Evolutionary conservation across 306 rosid genomes (phyloP), one percentile per base, ranked within the genome.

Genomic region (Cicer bijugum): DNA sequence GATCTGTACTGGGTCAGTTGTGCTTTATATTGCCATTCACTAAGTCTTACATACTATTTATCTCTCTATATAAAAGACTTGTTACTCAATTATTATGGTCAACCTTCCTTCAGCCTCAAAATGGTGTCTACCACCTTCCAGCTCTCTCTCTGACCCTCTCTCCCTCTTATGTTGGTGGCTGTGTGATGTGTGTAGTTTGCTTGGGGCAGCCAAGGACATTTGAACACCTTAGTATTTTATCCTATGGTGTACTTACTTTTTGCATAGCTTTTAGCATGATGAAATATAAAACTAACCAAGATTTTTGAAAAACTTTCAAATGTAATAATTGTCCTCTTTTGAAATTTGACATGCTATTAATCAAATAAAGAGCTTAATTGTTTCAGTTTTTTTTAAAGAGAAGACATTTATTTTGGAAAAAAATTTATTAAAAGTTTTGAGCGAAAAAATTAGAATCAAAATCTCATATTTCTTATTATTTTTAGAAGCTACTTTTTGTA

Each of bases 71-170:
- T 23, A 33, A 67, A 71, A 77, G 57, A 51, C 10, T 51, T 14
- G 4, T 14, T 51, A 51, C 19, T 46, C 46, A 12, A 9, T 50
- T 48, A 62, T 9, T 69, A 14, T 12, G 11, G 3, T 33, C 37
- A 45, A 40, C 68, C 17, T 52, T 53, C 63, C 12, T 68, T 55
- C 74, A 17, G 78, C 64, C 75, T 75, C 64, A 53, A 62, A 69
- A 46, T 59, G 12, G 80, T 69, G 23, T 53, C 16, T 19, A 71
- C 37, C 42, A 70, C 17, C 48, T 62, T 70, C 33, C 14, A 6
- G 64, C 16, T 71, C 45, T 47, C 69, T 17, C 48, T 47, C 17
- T 14, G 20, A 9, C 63, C 8, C 10, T n/a, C 39, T 16, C 12
- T 46, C 74, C 46, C 50, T 28, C 43, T 72, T 33, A 15, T 74